Percentiles rank a stretch among this genome's conserved stretches.
These are phyloP conservation scores for Moringa oleifera DNA, from an alignment of 345 rosid species.

Conservation along the genomic window DNA sequence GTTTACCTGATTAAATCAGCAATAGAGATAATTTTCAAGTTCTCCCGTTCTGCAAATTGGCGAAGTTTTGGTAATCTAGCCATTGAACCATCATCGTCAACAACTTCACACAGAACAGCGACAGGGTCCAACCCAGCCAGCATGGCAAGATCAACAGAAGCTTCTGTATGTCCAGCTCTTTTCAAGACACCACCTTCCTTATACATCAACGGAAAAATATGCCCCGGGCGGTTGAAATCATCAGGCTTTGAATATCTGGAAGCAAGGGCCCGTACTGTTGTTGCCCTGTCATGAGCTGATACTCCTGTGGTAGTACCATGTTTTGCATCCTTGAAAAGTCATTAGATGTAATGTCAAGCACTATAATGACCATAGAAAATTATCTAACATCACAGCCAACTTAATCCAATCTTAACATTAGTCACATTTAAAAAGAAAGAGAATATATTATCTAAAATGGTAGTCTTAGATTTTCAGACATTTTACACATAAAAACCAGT, in stretches of 20 bases:
- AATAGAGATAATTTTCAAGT: slow-evolving; percentile 59
- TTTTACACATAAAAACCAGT: background rate
- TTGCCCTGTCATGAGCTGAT: slow-evolving; percentile 83
- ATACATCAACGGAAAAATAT: slow-evolving; percentile 76
- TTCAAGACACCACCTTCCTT: slow-evolving; percentile 86
- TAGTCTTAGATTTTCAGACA: background rate
- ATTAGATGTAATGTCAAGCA: background rate
- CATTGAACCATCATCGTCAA: slow-evolving; percentile 92
- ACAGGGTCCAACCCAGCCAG: slow-evolving; percentile 81
- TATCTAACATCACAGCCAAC: background rate
- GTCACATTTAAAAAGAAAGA: background rate
- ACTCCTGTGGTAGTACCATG: slow-evolving; percentile 90
- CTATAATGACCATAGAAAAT: background rate
- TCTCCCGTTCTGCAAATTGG: slow-evolving; percentile 54
- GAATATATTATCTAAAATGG: background rate
- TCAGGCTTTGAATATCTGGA: slow-evolving; percentile 76
- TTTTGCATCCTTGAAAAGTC: slow-evolving; percentile 68
- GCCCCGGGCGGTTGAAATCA: slow-evolving; percentile 88
- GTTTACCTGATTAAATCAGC: slow-evolving; percentile 85
- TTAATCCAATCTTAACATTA: background rate
- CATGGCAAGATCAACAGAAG: slow-evolving; percentile 78
- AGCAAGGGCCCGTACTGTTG: slow-evolving; percentile 68
- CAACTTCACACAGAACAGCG: slow-evolving; percentile 75
- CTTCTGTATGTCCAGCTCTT: slow-evolving; percentile 96
- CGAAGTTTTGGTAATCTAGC: slow-evolving; percentile 79